Percentiles rank a stretch among this genome's conserved stretches.
phyloP scores from a whole-genome alignment of 225 moss, liverwort and hornwort genomes.

The Climacium dendroides region DNA sequence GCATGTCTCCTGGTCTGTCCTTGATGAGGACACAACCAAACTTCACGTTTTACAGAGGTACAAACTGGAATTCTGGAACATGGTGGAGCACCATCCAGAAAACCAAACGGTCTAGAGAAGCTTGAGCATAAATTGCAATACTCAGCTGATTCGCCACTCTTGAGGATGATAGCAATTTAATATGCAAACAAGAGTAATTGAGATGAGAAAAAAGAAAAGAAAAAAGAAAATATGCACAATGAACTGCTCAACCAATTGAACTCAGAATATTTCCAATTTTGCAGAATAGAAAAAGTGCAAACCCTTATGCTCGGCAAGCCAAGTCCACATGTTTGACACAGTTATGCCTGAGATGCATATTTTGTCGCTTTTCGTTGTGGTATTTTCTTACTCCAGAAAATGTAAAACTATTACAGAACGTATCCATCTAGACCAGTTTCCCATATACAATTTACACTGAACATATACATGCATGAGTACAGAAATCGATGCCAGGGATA shows the following conservation, averaged over 20 bases:
- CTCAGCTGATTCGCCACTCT: neutral
- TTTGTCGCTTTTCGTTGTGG: neutral
- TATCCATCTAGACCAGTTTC: neutral
- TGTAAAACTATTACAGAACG: neutral
- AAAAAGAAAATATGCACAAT: neutral
- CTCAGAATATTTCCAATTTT: neutral
- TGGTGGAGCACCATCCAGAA: neutral
- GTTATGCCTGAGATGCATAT: neutral
- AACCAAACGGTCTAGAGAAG: neutral
- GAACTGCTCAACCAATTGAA: neutral
- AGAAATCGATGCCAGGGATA: neutral
- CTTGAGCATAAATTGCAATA: neutral
- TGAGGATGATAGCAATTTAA: neutral
- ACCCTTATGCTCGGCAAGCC: neutral
- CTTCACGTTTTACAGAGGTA: neutral
- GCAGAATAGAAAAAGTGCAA: neutral
- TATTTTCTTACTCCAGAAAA: neutral
- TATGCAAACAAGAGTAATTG: neutral
- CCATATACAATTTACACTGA: neutral
- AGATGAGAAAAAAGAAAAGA: neutral
- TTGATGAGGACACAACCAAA: neutral
- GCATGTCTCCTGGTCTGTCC: neutral
- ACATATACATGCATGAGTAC: neutral
- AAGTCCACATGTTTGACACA: neutral
- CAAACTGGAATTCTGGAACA: neutral